A percentile compares a stretch with the other conserved stretches of the same genome.
Evolutionary conservation across 2,329 filamentous ascomycete species (phyloP).

Genomic region (Pyrenochaeta sp.): DNA sequence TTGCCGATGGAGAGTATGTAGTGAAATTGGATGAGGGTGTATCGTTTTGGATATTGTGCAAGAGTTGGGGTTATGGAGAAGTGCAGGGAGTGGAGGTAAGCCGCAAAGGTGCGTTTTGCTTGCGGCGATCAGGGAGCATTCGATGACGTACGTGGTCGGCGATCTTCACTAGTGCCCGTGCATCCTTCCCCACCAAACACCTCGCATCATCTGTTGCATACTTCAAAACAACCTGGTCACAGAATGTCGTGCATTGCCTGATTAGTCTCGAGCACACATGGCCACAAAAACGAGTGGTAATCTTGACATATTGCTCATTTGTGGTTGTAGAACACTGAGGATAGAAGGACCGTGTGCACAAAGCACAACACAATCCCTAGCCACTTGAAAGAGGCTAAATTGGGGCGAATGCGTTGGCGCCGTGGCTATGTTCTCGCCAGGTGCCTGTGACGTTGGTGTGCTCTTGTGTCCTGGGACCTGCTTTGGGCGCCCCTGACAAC

Average conservation of each 20-base stretch:
- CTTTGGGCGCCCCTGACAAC: conserved; percentile 12
- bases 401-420: conserved; percentile 16
- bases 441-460: conserved; percentile 25
- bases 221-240: not conserved
- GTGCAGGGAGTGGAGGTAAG: conserved; percentile 16
- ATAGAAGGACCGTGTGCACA: not conserved
- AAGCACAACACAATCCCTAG: not conserved
- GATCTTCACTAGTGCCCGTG: not conserved
- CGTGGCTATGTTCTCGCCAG: conserved; percentile 11
- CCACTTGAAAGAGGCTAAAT: conserved; percentile 1
- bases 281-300: too few relatives aligned
- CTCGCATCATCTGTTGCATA: conserved; percentile 17
- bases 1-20: conserved; percentile 16
- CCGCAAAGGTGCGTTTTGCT: conserved; percentile 32
- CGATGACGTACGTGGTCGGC: conserved; percentile 26
- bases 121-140: conserved; percentile 11
- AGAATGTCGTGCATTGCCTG: conserved; percentile 6
- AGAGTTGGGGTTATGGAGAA: conserved; percentile 17
- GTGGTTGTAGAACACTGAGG: not conserved
- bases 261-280: conserved; percentile 5
- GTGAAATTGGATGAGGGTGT: conserved; percentile 2
- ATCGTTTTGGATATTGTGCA: conserved; percentile 11
- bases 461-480: conserved; percentile 3
- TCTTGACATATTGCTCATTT: not conserved
- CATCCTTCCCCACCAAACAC: conserved; percentile 18